These are phyloP conservation scores for Annulohypoxylon stygium DNA, from an alignment of 495 filamentous ascomycete genomes.

Conservation along the genomic window DNA sequence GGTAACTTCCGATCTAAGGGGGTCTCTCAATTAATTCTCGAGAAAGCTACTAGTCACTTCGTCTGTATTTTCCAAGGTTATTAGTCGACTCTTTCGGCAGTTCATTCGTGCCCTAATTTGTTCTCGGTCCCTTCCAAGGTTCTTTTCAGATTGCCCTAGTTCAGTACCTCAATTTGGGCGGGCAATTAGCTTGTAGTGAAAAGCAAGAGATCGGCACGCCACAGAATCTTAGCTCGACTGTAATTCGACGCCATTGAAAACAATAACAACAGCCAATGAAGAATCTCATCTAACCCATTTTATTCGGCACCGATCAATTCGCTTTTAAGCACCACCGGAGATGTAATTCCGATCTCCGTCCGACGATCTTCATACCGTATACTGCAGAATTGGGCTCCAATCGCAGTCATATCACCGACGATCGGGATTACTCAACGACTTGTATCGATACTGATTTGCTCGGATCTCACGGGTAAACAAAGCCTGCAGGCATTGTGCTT, in stretches of 20 bases:
- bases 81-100: neutral
- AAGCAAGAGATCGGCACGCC: constrained; percentile 36
- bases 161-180: neutral
- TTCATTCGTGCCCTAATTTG: neutral
- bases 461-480: neutral
- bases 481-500: neutral
- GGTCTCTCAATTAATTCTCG: constrained; percentile 11
- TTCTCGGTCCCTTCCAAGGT: neutral
- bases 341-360: neutral
- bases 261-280: constrained; percentile 3
- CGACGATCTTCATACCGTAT: constrained; percentile 11
- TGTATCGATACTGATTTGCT: constrained; percentile 3
- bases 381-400: neutral
- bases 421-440: neutral
- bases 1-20: constrained; percentile 20
- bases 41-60: neutral
- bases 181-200: neutral
- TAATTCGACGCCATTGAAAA: constrained; percentile 24
- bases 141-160: neutral
- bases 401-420: neutral
- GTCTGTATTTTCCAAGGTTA: neutral
- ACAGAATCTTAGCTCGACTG: neutral
- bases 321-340: neutral
- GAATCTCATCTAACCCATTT: neutral
- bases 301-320: neutral